A percentile compares a stretch with the other conserved stretches of the same genome.
Evolutionary conservation across 2,329 filamentous ascomycete genomes (phyloP).

Genomic region (Colletotrichum tamarilloi): DNA sequence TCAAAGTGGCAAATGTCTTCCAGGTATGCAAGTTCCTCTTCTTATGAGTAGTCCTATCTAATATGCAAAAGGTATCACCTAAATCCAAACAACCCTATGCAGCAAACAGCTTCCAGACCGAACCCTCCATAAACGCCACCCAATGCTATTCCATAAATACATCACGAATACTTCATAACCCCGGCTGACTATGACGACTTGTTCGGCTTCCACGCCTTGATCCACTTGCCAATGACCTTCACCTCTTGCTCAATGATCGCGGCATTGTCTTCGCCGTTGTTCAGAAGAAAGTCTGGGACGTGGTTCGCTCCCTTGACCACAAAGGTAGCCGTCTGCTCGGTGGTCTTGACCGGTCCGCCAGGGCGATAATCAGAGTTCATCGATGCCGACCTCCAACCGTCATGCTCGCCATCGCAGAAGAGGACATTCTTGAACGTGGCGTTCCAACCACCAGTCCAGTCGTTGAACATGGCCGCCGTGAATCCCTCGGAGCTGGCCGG

Average conservation of each 20-base stretch:
- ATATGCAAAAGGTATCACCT: conserved; percentile 8
- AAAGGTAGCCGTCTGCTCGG: conserved; percentile 15
- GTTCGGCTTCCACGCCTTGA: conserved; percentile 31
- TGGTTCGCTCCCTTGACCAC: conserved; percentile 22
- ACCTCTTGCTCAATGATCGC: conserved; percentile 13
- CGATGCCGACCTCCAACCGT: conserved; percentile 29
- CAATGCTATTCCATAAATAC: neutral
- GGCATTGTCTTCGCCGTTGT: neutral
- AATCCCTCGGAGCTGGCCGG: conserved; percentile 19
- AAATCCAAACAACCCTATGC: neutral
- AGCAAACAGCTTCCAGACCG: neutral
- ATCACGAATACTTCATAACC: neutral
- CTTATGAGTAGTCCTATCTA: neutral
- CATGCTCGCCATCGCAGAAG: conserved; percentile 30
- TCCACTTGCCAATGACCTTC: conserved; percentile 31
- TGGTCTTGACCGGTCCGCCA: conserved; percentile 16
- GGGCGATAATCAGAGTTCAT: conserved; percentile 30
- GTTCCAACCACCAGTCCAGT: conserved; percentile 26
- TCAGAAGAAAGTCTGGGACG: conserved; percentile 15
- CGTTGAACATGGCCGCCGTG: conserved; percentile 26
- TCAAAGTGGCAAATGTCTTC: neutral
- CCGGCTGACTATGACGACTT: neutral
- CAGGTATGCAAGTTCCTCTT: neutral
- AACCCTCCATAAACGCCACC: conserved; percentile 1
- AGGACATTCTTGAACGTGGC: conserved; percentile 30